phyloP scores from a whole-genome alignment of 257 asterid genomes.

The Striga asiatica region DNA sequence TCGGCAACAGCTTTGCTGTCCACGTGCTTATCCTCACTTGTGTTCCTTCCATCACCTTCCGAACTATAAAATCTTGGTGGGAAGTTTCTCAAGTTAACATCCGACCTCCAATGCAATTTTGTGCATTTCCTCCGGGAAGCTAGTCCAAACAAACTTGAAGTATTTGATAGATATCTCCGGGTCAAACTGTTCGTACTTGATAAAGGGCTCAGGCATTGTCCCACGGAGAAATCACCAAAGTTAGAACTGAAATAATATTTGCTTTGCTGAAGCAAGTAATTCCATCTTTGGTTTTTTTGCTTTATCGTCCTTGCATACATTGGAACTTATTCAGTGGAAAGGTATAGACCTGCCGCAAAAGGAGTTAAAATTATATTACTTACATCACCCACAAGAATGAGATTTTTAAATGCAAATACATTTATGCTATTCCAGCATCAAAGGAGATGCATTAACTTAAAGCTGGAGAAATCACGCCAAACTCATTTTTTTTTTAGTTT shows the following conservation, averaged over 20 bases:
- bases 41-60: slow-evolving; percentile 82
- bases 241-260: slow-evolving; percentile 30
- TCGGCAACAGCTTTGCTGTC: slow-evolving; percentile 32
- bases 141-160: slow-evolving; percentile 24
- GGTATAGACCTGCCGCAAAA: slow-evolving; percentile 26
- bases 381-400: background rate
- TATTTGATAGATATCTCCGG: slow-evolving; percentile 31
- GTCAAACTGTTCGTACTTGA: slow-evolving; percentile 32
- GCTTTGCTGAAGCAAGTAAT: slow-evolving; percentile 28
- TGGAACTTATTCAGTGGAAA: slow-evolving; percentile 25
- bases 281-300: slow-evolving; percentile 42
- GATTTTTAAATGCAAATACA: background rate
- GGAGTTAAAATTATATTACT: slow-evolving; percentile 9
- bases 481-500: too few species aligned
- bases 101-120: slow-evolving; percentile 30
- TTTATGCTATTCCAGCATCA: background rate
- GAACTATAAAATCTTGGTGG: slow-evolving; percentile 60
- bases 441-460: background rate
- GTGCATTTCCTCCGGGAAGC: slow-evolving; percentile 26
- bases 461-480: slow-evolving; percentile 3
- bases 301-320: slow-evolving; percentile 71
- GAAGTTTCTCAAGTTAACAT: slow-evolving; percentile 32
- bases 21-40: slow-evolving; percentile 57
- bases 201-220: slow-evolving; percentile 26
- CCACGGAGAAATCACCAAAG: slow-evolving; percentile 29